phyloP scores from a whole-genome alignment of 345 rosid species.

The Eucalyptus coolabah region DNA sequence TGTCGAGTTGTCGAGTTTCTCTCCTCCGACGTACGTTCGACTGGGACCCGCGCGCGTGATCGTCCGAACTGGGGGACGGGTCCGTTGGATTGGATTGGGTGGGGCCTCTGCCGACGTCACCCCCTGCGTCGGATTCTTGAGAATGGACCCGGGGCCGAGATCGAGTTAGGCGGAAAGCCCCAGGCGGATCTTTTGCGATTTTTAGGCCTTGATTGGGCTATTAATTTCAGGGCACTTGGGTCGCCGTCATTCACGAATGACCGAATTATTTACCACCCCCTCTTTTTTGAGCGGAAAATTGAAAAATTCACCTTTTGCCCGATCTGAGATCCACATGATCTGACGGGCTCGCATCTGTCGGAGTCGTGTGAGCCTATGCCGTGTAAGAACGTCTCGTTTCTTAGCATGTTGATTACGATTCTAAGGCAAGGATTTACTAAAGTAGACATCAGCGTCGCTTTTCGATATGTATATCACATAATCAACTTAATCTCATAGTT shows the following conservation, averaged over 20 bases:
- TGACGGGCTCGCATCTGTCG: neutral
- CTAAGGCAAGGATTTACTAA: neutral
- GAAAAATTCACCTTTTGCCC: neutral
- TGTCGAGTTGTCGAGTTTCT: neutral
- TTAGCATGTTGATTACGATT: neutral
- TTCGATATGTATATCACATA: neutral
- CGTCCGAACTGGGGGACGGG: neutral
- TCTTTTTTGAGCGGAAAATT: neutral
- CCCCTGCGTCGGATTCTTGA: neutral
- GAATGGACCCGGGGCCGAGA: neutral
- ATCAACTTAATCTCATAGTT: neutral
- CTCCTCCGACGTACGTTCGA: neutral
- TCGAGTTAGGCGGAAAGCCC: neutral
- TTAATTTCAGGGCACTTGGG: neutral
- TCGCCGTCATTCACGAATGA: neutral
- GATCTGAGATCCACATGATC: neutral
- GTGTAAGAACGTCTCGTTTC: neutral
- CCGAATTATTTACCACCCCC: neutral
- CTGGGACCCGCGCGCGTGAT: neutral
- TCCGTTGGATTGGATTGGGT: neutral
- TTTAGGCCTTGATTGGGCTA: neutral
- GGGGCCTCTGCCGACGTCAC: neutral
- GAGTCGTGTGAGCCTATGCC: neutral
- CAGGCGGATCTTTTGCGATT: neutral
- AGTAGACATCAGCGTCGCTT: neutral